Evolutionary conservation across 129 eudicot species (phyloP), one percentile per base, ranked within the genome.

Genomic region (Chrysanthemum seticuspe): DNA sequence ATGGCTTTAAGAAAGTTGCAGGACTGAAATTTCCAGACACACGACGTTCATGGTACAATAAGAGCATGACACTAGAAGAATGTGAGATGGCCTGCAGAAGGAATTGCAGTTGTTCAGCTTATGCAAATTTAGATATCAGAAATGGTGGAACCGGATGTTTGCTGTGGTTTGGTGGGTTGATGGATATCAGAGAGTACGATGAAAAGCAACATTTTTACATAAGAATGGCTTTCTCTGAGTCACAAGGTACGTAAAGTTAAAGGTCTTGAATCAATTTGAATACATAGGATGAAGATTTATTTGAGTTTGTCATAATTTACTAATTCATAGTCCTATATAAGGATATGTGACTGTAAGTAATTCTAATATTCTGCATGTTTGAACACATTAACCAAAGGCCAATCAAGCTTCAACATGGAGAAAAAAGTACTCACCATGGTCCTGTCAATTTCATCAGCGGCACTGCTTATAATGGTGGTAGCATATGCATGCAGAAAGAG

Each of bases 41-140:
- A 61, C 27, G 70, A 21, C 40, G 23, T 12, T 27, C 76, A 23
- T 50, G 82, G 87, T 67, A 60, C 61, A 54, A 76, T 48, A 31
- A 8, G 51, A 70, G 72, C 67, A 69, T 65, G 72, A 53, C 34
- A 47, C 59, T 75, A 25, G 65, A 1, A 9, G 82, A 76, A 50
- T 83, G 87, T 59, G 27, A 59, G 71, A 63, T 6, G 18, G 45
- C 31, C 25, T 79, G 91, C 78, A 62, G 51, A 53, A 76, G 47
- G 14, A 79, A 85, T 13, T 85, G 91, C 57, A 80, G 84, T 11
- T 88, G 94, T 50, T 25, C 79, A 12, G 89, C 81, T 13, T 87
- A 82, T 45, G 62, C 86, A 51, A 77, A 63, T 44, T 21, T 68
- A 4, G 76, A 79, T 60, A 54, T 76, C 6, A 68, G 76, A 3